Evolutionary conservation across 2,329 filamentous ascomycete species (phyloP), one percentile per base, ranked within the genome.

Genomic region (Cladosporium velox): DNA sequence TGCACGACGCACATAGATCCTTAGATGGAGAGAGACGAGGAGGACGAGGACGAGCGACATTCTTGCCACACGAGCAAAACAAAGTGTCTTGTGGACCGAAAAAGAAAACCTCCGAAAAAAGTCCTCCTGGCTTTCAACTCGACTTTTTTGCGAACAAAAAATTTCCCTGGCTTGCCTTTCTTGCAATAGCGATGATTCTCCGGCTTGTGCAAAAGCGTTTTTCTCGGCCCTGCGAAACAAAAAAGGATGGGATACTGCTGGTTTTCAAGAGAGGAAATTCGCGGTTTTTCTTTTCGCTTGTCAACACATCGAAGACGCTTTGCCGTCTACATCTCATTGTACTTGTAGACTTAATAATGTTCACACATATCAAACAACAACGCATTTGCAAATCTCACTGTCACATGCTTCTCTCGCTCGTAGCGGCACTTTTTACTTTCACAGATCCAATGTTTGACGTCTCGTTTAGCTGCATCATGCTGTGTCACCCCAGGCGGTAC

Each of bases 1-100:
- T 69, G 68, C 70, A 70, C 72, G 65, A 69, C 58, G 59, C 58
- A 65, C 57, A 66, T 59, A 72, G 68, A 72, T 70, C 64, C 73
- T 76, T 59, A 65, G 64, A 65, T 60, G 55, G 64, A 60, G 47
- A 62, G 30, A 28, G n/a, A 55, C 49, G 51, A 54, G 26, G 51
- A 54, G 49, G 47, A 47, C 41, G 41, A 64, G 24, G 57, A 52
- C 51, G 49, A 52, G 59, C 32, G 59, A 32, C 44, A 24, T 38
- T 30, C 47, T 24, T 49, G 44, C 59, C 44, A 34, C 34, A 52
- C 35, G 59, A 52, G 59, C 59, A 32, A 52, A 32, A 52, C 52
- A 47, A 47, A 11, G 30, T 41, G 15, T 35, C n/a, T 11, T 38
- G 59, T 32, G 34, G 21, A 26, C 47, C n/a, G 44, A 62, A 62